phyloP scores from a whole-genome alignment of 2,329 filamentous ascomycete genomes.

The Zymoseptoria passerinii region DNA sequence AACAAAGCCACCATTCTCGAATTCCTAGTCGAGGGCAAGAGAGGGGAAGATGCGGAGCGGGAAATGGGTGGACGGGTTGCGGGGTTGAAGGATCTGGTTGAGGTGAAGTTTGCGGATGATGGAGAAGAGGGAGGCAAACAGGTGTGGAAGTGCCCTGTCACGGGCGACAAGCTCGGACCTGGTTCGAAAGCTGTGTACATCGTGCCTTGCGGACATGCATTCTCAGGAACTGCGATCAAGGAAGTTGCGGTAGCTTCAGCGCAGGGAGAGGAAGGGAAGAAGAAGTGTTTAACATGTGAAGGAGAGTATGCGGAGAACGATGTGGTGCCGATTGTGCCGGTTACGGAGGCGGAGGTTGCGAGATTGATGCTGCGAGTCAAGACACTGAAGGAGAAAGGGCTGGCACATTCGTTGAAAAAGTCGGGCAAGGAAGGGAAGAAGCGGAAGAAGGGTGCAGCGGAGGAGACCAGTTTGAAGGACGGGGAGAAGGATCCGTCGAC shows the following conservation, averaged over 20 bases:
- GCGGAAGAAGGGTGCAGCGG: constrained; percentile 48
- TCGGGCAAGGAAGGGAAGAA: constrained; percentile 46
- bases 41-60: constrained; percentile 53
- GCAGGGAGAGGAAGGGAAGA: constrained; percentile 36
- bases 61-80: constrained; percentile 58
- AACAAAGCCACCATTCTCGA: constrained; percentile 87
- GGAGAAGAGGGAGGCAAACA: constrained; percentile 36
- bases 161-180: constrained; percentile 75
- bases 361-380: constrained; percentile 58
- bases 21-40: constrained; percentile 49
- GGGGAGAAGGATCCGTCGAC: constrained; percentile 21
- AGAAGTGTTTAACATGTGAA: constrained; percentile 57
- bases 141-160: constrained; percentile 75
- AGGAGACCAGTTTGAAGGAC: constrained; percentile 8
- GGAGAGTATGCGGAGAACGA: constrained; percentile 64
- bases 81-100: constrained; percentile 76
- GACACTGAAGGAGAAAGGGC: constrained; percentile 59
- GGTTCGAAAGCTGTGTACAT: constrained; percentile 75
- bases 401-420: constrained; percentile 87
- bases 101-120: constrained; percentile 65
- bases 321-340: constrained; percentile 73
- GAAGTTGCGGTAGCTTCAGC: constrained; percentile 29
- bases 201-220: constrained; percentile 91
- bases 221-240: constrained; percentile 76
- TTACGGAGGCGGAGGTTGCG: constrained; percentile 60